Conservation (phyloP, 148 eudicot species). For the Heliamphora exappendiculata region DNA sequence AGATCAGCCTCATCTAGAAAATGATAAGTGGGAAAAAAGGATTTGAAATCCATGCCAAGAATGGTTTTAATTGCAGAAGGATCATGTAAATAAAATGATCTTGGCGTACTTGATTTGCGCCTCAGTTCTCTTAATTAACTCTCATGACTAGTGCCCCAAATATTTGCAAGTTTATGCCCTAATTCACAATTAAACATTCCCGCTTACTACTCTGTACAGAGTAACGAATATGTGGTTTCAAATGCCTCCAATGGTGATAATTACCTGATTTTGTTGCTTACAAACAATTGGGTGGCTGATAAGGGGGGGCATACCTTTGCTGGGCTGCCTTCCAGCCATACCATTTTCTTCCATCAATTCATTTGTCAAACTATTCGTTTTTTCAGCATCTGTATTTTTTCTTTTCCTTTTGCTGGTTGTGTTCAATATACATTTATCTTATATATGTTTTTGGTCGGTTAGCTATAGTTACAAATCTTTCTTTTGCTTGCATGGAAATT, state of each 20-base stretch:
- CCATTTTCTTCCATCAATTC: background rate
- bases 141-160: background rate
- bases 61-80: background rate
- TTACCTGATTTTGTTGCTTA: background rate
- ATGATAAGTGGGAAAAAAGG: too few species aligned
- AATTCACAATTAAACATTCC: too few species aligned
- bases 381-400: background rate
- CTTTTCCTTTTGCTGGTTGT: background rate
- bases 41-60: background rate
- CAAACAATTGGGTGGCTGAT: background rate
- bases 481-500: background rate
- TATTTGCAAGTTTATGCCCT: background rate
- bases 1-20: too few species aligned
- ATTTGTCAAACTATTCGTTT: background rate
- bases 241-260: too few species aligned
- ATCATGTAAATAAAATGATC: background rate
- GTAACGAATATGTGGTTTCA: background rate
- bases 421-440: background rate
- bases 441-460: background rate
- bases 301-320: background rate
- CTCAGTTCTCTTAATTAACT: background rate
- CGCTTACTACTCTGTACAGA: background rate
- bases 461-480: background rate
- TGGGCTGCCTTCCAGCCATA: background rate
- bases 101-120: background rate